Conservation (phyloP, 495 filamentous ascomycete genomes). For the Apodospora peruviana region DNA sequence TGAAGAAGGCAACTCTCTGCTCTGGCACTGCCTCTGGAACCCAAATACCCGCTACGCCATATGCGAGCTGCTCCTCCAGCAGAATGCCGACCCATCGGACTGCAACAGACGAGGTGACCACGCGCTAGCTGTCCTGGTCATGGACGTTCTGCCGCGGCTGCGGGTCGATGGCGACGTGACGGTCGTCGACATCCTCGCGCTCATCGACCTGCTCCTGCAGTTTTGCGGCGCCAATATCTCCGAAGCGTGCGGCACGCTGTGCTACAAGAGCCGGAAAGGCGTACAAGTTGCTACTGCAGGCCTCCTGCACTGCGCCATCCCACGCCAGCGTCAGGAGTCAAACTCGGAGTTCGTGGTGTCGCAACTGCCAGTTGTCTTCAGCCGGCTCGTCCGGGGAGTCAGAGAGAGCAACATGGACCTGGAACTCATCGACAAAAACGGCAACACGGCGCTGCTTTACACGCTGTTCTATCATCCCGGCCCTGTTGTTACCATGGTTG, state of each 20-base stretch:
- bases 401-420: not conserved
- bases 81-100: not conserved
- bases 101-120: not conserved
- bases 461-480: not conserved
- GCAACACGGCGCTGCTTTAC: not conserved
- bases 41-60: not conserved
- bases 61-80: not conserved
- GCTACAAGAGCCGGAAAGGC: not conserved
- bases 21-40: not conserved
- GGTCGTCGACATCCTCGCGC: no score
- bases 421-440: not conserved
- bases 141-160: not conserved
- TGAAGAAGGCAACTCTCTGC: not conserved
- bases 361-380: not conserved
- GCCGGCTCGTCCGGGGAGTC: not conserved
- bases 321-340: not conserved
- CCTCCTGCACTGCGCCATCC: not conserved
- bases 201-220: not conserved
- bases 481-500: not conserved
- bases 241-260: not conserved
- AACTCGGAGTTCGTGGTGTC: not conserved
- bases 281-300: not conserved
- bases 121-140: not conserved
- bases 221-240: not conserved
- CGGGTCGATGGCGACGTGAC: not conserved